These are phyloP conservation scores for Penicillium atrosanguineum DNA, from an alignment of 495 filamentous ascomycete genomes.

Conservation along the genomic window DNA sequence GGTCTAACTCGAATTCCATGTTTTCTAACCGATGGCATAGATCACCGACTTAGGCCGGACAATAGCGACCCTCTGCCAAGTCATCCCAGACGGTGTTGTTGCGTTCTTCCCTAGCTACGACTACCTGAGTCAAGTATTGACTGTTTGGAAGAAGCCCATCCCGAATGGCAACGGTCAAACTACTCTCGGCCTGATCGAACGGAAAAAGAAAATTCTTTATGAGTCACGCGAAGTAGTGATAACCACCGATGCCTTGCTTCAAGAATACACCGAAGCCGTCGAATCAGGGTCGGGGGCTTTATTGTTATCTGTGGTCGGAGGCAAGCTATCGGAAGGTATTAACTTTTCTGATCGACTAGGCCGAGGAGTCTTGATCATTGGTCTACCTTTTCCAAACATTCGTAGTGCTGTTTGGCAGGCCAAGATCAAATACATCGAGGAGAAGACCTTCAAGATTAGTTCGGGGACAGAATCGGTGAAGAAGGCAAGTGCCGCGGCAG, in stretches of 20 bases:
- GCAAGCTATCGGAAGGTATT: slow-evolving; percentile 93
- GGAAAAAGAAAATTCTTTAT: slow-evolving; percentile 64
- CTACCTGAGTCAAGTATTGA: slow-evolving; percentile 73
- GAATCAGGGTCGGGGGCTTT: slow-evolving; percentile 67
- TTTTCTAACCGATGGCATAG: slow-evolving; percentile 33
- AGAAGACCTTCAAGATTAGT: slow-evolving; percentile 52
- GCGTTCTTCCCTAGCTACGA: slow-evolving; percentile 95
- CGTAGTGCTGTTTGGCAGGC: slow-evolving; percentile 89
- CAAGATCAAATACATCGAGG: slow-evolving; percentile 81
- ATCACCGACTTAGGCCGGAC: slow-evolving; percentile 73
- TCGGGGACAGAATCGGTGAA: slow-evolving; percentile 33
- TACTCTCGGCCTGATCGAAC: slow-evolving; percentile 38
- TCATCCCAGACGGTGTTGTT: slow-evolving; percentile 89
- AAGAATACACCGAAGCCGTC: slow-evolving; percentile 69
- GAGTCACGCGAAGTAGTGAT: slow-evolving; percentile 55
- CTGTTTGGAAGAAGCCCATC: slow-evolving; percentile 58
- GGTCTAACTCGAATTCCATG: background rate
- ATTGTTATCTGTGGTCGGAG: slow-evolving; percentile 90
- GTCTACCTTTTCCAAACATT: slow-evolving; percentile 90
- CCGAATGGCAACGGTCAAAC: slow-evolving; percentile 28
- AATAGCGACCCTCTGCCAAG: slow-evolving; percentile 64
- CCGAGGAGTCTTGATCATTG: slow-evolving; percentile 83
- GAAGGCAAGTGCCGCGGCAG: slow-evolving; percentile 53
- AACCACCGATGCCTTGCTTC: slow-evolving; percentile 63
- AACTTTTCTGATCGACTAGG: slow-evolving; percentile 95